Conservation (phyloP, 2,329 filamentous ascomycete species). For the Fusarium oxysporum region DNA sequence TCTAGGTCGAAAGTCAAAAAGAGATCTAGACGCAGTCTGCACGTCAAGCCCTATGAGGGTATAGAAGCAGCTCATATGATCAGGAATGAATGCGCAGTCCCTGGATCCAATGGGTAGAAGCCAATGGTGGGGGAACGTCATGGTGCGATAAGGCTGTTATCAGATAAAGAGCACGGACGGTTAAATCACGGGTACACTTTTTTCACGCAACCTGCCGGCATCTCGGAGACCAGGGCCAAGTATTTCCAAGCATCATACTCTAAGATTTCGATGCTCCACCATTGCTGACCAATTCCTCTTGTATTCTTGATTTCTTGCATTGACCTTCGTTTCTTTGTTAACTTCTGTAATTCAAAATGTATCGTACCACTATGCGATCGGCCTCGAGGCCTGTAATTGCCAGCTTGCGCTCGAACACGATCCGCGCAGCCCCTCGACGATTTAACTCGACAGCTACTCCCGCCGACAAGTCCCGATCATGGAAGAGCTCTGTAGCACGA, state of each 20-base stretch:
- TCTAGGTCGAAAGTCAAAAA: constrained; percentile 16
- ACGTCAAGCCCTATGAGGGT: not conserved
- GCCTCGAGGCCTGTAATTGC: constrained; percentile 59
- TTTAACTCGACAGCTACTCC: constrained; percentile 64
- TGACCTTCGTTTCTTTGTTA: constrained; percentile 11
- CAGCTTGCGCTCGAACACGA: constrained; percentile 54
- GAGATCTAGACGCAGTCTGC: not conserved
- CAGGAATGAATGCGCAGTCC: constrained; percentile 20
- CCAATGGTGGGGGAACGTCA: constrained; percentile 31
- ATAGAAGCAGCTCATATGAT: constrained; percentile 18
- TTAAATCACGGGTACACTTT: constrained; percentile 38
- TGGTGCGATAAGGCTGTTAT: constrained; percentile 37
- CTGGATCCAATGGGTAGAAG: not conserved
- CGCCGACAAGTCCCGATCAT: constrained; percentile 77
- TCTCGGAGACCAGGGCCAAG: constrained; percentile 16
- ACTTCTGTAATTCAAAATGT: constrained; percentile 55
- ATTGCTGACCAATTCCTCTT: constrained; percentile 41
- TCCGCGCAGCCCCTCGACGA: constrained; percentile 58
- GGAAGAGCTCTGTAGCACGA: constrained; percentile 80
- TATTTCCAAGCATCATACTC: constrained; percentile 34
- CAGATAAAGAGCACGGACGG: constrained; percentile 20
- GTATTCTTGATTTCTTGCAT: constrained; percentile 17
- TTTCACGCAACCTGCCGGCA: constrained; percentile 24
- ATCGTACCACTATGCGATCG: constrained; percentile 63
- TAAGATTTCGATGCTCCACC: constrained; percentile 30